phyloP scores from a whole-genome alignment of 495 filamentous ascomycete species.

The Aspergillus bridgeri region DNA sequence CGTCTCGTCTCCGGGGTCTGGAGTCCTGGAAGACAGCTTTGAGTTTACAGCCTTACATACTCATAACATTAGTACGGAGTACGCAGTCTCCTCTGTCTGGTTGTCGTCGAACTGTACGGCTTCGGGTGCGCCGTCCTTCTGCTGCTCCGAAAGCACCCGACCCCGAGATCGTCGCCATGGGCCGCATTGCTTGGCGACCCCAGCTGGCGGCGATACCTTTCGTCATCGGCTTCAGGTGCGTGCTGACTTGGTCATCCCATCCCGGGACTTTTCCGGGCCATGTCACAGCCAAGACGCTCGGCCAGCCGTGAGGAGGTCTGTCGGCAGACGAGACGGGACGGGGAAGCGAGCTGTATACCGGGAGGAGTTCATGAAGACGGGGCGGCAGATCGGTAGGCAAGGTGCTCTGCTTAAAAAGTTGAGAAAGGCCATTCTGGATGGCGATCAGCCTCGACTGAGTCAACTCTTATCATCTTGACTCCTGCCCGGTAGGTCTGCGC shows the following conservation, averaged over 20 bases:
- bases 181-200: background rate
- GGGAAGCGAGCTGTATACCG: background rate
- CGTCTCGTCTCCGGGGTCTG: no score
- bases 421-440: no score
- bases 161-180: background rate
- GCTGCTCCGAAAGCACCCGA: background rate
- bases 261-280: no score
- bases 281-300: background rate
- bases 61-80: no score
- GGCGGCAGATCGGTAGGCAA: background rate
- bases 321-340: background rate
- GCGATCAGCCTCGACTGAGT: background rate
- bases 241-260: no score
- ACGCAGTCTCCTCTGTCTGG: no score
- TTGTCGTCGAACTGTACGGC: no score
- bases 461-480: background rate
- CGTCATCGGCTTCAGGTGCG: no score
- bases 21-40: no score
- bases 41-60: no score
- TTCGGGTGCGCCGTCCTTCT: background rate
- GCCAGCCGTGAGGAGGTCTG: background rate
- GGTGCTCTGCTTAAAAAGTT: background rate
- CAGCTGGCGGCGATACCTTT: no score
- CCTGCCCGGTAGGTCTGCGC: background rate
- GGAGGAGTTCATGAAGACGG: background rate